Evolutionary conservation across 805 yeast genomes (phyloP).

Genomic region (Saccharomycopsis sp.): DNA sequence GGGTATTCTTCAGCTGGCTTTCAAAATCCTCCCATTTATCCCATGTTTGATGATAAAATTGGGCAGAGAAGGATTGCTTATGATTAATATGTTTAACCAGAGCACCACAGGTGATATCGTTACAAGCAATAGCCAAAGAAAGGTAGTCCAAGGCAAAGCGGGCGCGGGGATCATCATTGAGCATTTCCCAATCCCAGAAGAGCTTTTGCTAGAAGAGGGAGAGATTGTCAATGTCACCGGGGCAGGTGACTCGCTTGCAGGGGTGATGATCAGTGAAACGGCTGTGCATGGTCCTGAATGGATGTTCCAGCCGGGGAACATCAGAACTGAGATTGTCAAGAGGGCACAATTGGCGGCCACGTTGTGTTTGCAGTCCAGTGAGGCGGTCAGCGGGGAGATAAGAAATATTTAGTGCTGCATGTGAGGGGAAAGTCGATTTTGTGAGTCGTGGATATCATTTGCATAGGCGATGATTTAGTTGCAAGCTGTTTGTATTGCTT

Average conservation of each 20-base stretch:
- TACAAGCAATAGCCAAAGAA: constrained; percentile 6
- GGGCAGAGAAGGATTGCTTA: constrained; percentile 20
- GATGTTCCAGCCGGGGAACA: constrained; percentile 28
- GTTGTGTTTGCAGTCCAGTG: constrained; percentile 18
- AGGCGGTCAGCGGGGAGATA: constrained; percentile 12
- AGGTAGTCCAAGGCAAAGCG: constrained; percentile 18
- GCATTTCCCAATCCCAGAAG: constrained; percentile 42
- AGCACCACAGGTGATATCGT: constrained; percentile 20
- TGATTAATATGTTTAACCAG: constrained; percentile 31
- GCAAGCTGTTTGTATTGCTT: too few relatives aligned
- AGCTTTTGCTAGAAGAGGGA: constrained; percentile 29
- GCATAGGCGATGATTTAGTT: too few relatives aligned
- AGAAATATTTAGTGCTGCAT: not conserved
- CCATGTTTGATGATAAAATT: constrained; percentile 33
- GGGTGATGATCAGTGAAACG: constrained; percentile 48
- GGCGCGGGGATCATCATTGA: constrained; percentile 53
- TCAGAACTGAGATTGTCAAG: constrained; percentile 25
- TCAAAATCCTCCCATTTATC: constrained; percentile 67
- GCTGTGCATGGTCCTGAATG: constrained; percentile 24
- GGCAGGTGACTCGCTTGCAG: constrained; percentile 80
- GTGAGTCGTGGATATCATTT: too few relatives aligned
- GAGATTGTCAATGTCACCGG: constrained; percentile 67
- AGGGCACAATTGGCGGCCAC: constrained; percentile 34
- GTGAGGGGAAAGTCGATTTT: too few relatives aligned
- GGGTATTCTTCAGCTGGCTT: constrained; percentile 59